Percentiles rank a stretch among this genome's conserved stretches.
phyloP scores from a whole-genome alignment of 2,329 filamentous ascomycete species.

The Dendryphion nanum region DNA sequence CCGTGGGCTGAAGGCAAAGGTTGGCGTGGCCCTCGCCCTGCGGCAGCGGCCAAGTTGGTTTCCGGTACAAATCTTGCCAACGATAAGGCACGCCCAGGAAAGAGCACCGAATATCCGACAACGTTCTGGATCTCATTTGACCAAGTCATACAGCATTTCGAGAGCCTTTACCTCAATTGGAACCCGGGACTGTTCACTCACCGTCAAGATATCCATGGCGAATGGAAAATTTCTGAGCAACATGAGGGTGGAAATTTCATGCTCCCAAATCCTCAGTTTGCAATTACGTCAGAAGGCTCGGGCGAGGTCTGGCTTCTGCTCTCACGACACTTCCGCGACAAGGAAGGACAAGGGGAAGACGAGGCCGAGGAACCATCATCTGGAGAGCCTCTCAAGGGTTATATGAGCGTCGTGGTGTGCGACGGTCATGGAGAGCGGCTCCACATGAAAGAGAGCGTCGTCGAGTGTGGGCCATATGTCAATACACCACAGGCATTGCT shows the following conservation, averaged over 20 bases:
- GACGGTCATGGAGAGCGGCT: constrained; percentile 68
- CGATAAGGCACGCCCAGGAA: constrained; percentile 25
- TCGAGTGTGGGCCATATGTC: constrained; percentile 80
- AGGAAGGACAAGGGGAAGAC: constrained; percentile 23
- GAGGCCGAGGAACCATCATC: constrained; percentile 20
- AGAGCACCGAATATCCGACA: constrained; percentile 56
- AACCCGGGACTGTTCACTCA: constrained; percentile 79
- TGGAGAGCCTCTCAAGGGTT: constrained; percentile 57
- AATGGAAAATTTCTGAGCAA: constrained; percentile 63
- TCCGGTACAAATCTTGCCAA: constrained; percentile 20
- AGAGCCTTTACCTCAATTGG: constrained; percentile 97
- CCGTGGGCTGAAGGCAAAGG: constrained; percentile 85
- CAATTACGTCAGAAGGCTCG: constrained; percentile 51
- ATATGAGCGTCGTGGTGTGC: constrained; percentile 85
- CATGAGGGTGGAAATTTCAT: constrained; percentile 70
- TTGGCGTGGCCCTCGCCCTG: constrained; percentile 59
- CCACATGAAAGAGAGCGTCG: constrained; percentile 68
- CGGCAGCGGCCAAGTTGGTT: constrained; percentile 14
- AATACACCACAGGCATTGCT: constrained; percentile 91
- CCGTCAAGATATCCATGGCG: constrained; percentile 87
- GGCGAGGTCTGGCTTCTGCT: constrained; percentile 80
- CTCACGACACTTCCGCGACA: constrained; percentile 77
- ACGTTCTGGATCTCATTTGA: constrained; percentile 93
- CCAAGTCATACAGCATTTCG: constrained; percentile 85
- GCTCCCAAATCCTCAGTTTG: constrained; percentile 62